Evolutionary conservation across 2,329 filamentous ascomycete species (phyloP).

Genomic region (Amphichorda felina): DNA sequence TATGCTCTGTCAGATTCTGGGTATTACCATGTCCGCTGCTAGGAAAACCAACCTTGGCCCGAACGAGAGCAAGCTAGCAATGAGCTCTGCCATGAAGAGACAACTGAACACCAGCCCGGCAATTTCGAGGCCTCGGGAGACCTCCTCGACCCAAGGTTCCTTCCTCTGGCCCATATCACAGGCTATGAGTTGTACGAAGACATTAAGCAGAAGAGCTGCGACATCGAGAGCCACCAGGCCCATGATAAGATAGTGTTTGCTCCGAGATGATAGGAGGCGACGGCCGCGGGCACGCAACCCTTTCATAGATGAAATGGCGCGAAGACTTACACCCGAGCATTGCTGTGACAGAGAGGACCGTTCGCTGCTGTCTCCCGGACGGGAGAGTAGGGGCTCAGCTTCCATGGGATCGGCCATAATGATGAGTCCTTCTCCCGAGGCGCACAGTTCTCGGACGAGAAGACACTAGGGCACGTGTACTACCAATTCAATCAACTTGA

Average conservation of each 20-base stretch:
- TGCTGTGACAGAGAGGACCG: background rate
- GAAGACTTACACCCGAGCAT: background rate
- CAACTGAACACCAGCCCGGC: constrained; percentile 48
- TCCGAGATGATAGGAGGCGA: constrained; percentile 19
- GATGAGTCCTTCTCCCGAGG: too few relatives aligned
- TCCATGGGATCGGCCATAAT: constrained; percentile 2
- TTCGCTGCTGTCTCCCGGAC: background rate
- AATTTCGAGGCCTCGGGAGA: constrained; percentile 29
- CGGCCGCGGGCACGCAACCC: constrained; percentile 4
- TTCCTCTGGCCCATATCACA: constrained; percentile 29
- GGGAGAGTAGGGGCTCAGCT: background rate
- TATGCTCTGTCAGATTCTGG: background rate
- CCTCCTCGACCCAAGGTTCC: constrained; percentile 26
- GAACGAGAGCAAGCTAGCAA: constrained; percentile 48
- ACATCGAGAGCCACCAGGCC: constrained; percentile 32
- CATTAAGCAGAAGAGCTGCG: constrained; percentile 29
- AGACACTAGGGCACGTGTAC: too few relatives aligned
- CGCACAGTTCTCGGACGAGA: too few relatives aligned
- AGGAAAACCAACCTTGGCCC: constrained; percentile 36
- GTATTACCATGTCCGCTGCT: background rate
- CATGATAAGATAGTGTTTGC: constrained; percentile 33
- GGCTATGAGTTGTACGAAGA: constrained; percentile 34
- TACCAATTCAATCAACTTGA: too few relatives aligned
- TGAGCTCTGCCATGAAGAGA: constrained; percentile 52
- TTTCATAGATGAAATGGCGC: background rate